Evolutionary conservation across 345 rosid genomes (phyloP), one percentile per base, ranked within the genome.

Genomic region (Moricandia arvensis): DNA sequence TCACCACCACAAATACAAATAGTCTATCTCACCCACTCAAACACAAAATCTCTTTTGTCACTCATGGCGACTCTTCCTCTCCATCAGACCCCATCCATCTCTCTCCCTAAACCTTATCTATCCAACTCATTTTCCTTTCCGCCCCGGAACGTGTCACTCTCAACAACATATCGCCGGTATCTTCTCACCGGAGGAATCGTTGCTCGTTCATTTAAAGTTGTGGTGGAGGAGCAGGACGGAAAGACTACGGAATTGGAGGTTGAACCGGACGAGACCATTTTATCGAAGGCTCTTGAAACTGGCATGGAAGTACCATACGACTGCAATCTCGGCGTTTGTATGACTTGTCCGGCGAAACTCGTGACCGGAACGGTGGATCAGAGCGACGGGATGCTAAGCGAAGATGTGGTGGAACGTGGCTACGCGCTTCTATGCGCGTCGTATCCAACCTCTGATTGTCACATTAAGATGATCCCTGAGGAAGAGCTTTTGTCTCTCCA

Each of bases 361-460:
- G 30, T 90, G 2, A 75, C 83, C n/a, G 97, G 99, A 17, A 55
- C 82, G 0, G 96, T 95, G 11, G 97, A 95, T 85, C 97, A 95
- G 84, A 90, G 97, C 72, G 99, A 88, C 18, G 97, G 99, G 12
- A 95, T 92, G 99, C 89, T 92, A 29, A 92, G 97, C 69, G 99
- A 95, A 60, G 99, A 95, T 70, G 99, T 95, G 29, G 91, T 95
- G 71, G 99, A 88, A 47, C 77, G 93, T 31, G 99, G 99, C 2
- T 95, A 85, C 24, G 84, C 97, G 4, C 88, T 92, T 77, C 80
- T 95, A 0, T 95, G 99, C 69, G 93, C 83, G 0, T 70, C 99
- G 15, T 89, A 95, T 76, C 97, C 99, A 0, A 83, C 77, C 30
- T 95, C 97, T 0, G 97, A 91, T 82, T 95, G 99, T 76, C 87